Evolutionary conservation across 306 rosid genomes (phyloP).

Genomic region (Vigna radiata): DNA sequence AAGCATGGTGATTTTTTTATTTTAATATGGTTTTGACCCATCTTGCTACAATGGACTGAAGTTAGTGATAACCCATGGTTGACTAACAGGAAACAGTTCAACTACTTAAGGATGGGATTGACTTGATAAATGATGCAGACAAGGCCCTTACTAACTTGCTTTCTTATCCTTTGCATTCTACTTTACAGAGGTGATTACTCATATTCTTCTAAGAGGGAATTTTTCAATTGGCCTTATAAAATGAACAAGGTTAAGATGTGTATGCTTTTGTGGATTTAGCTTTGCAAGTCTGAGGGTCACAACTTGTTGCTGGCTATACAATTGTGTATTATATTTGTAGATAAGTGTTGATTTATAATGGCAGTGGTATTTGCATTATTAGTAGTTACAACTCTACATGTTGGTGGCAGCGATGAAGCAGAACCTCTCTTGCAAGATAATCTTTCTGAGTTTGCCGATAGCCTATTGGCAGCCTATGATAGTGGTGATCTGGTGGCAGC

Average conservation of each 20-base stretch:
- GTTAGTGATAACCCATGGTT: constrained; percentile 33
- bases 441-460: constrained; percentile 72
- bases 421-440: constrained; percentile 75
- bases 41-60: constrained; percentile 13
- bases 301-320: not conserved
- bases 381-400: constrained; percentile 16
- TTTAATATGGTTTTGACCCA: constrained; percentile 14
- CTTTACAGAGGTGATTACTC: constrained; percentile 67
- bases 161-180: constrained; percentile 77
- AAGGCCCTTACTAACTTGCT: constrained; percentile 77
- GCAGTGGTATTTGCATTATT: not conserved
- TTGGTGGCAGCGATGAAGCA: constrained; percentile 78
- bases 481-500: constrained; percentile 72
- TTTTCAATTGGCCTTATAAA: constrained; percentile 16
- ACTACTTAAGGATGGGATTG: constrained; percentile 89
- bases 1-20: constrained; percentile 15
- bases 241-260: not conserved
- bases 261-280: constrained; percentile 12
- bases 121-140: constrained; percentile 82
- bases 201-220: constrained; percentile 7
- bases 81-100: constrained; percentile 73
- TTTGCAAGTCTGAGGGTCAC: not conserved
- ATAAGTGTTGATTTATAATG: not conserved
- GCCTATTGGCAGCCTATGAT: constrained; percentile 84
- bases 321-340: not conserved